Evolutionary conservation across 352 stramenopile species (phyloP).

Genomic region (Thraustotheca clavata): DNA sequence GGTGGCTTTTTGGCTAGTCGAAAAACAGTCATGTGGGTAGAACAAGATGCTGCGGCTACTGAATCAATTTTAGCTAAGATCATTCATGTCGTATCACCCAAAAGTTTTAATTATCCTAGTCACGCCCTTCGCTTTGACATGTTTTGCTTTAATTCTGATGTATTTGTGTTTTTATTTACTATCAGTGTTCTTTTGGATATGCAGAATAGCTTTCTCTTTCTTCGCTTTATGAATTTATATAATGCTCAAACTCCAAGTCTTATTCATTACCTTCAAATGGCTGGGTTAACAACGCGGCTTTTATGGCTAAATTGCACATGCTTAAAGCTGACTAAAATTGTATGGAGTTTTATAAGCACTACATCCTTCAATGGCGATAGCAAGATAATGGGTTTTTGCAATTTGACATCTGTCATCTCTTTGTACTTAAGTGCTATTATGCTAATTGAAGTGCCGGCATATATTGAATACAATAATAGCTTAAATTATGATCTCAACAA

Average conservation of each 20-base stretch:
- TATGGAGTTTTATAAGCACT: background rate
- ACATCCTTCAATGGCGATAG: constrained; percentile 5
- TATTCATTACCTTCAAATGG: background rate
- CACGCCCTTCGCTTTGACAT: background rate
- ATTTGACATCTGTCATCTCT: constrained; percentile 7
- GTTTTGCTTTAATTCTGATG: constrained; percentile 19
- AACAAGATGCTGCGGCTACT: background rate
- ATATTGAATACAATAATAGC: constrained; percentile 10
- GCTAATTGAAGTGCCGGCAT: background rate
- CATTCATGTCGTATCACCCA: background rate
- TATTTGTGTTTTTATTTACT: constrained; percentile 13
- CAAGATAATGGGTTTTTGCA: constrained; percentile 4
- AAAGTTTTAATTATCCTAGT: background rate
- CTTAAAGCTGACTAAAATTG: background rate
- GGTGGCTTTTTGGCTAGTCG: background rate
- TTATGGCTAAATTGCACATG: constrained; percentile 11
- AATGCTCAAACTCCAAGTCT: background rate
- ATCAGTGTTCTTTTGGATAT: background rate
- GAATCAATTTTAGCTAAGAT: background rate
- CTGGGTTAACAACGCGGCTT: constrained; percentile 8
- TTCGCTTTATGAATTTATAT: background rate
- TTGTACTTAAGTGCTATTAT: constrained; percentile 13
- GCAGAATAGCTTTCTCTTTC: background rate
- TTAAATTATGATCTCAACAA: background rate
- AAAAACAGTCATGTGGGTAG: constrained; percentile 7